Conservation (phyloP, 768 basidiomycete species). For the Suillus hirtellus region DNA sequence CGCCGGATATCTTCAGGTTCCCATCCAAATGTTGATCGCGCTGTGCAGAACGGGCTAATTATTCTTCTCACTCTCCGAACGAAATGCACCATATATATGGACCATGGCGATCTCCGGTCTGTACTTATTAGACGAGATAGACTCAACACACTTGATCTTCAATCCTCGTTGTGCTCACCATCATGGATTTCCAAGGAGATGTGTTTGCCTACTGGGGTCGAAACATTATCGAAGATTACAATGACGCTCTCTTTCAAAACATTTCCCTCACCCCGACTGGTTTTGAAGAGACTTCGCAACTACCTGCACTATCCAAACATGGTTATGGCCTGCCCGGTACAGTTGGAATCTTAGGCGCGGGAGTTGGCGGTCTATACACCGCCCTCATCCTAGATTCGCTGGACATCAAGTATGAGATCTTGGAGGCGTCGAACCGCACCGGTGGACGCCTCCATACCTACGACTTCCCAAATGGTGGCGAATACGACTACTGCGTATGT, state of each 20-base stretch:
- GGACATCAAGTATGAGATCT: constrained; percentile 43
- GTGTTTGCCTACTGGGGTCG: constrained; percentile 15
- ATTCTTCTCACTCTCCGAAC: not conserved
- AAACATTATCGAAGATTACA: constrained; percentile 10
- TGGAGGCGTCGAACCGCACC: constrained; percentile 41
- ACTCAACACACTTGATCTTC: not conserved
- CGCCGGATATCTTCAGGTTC: not conserved
- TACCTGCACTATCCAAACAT: not conserved
- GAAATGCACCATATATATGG: not conserved
- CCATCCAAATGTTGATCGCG: not conserved
- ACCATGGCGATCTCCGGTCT: not conserved
- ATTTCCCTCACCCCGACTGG: constrained; percentile 4
- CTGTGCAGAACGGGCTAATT: not conserved
- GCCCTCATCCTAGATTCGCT: constrained; percentile 47
- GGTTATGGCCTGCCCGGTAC: constrained; percentile 7
- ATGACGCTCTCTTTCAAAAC: constrained; percentile 10
- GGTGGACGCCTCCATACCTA: constrained; percentile 49
- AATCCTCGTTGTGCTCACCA: not conserved
- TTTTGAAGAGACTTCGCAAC: not conserved
- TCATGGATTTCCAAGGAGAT: constrained; percentile 21
- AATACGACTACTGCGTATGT: constrained; percentile 40
- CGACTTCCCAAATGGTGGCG: constrained; percentile 31
- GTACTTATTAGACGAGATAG: not conserved
- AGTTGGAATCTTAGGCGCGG: constrained; percentile 23
- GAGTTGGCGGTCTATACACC: constrained; percentile 37